phyloP scores from a whole-genome alignment of 352 stramenopile species.

The Globisporangium alternatum region DNA sequence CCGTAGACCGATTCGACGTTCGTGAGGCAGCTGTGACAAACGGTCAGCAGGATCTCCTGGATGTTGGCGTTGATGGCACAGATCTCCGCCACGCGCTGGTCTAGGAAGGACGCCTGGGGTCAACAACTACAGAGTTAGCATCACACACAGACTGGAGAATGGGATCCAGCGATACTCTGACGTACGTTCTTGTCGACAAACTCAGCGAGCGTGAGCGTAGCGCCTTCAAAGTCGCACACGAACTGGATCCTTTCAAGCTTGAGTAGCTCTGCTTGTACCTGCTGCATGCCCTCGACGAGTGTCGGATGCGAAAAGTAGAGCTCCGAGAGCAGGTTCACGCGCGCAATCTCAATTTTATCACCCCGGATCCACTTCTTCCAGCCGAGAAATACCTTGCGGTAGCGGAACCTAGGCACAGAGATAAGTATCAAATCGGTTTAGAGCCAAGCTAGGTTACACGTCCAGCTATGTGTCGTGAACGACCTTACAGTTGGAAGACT shows the following conservation, averaged over 20 bases:
- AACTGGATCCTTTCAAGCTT: slow-evolving; percentile 32
- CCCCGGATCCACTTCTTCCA: slow-evolving; percentile 56
- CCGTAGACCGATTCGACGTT: slow-evolving; percentile 33
- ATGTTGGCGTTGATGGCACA: slow-evolving; percentile 30
- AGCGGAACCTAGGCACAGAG: slow-evolving; percentile 43
- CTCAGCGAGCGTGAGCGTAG: slow-evolving; percentile 24
- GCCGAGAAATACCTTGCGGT: slow-evolving; percentile 55
- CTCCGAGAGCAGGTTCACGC: slow-evolving; percentile 34
- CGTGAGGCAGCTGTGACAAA: slow-evolving; percentile 38
- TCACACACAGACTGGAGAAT: too few species aligned
- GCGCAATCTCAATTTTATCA: slow-evolving; percentile 39
- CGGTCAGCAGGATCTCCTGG: slow-evolving; percentile 32
- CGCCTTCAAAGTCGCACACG: slow-evolving; percentile 47
- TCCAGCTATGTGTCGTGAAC: too few species aligned
- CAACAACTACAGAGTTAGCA: not conserved
- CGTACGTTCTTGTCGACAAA: slow-evolving; percentile 43
- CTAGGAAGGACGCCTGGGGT: slow-evolving; percentile 16
- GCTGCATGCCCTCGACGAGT: slow-evolving; percentile 32
- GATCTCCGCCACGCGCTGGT: slow-evolving; percentile 20
- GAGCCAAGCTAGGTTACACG: too few species aligned
- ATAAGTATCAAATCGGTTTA: not conserved
- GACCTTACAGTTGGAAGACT: slow-evolving; percentile 50
- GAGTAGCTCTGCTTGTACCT: slow-evolving; percentile 28
- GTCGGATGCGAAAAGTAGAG: slow-evolving; percentile 52
- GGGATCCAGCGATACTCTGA: too few species aligned